Percentiles rank a stretch among this genome's conserved stretches.
These are phyloP conservation scores for Alternaria sp. DNA, from an alignment of 2,329 filamentous ascomycete species.

Conservation along the genomic window DNA sequence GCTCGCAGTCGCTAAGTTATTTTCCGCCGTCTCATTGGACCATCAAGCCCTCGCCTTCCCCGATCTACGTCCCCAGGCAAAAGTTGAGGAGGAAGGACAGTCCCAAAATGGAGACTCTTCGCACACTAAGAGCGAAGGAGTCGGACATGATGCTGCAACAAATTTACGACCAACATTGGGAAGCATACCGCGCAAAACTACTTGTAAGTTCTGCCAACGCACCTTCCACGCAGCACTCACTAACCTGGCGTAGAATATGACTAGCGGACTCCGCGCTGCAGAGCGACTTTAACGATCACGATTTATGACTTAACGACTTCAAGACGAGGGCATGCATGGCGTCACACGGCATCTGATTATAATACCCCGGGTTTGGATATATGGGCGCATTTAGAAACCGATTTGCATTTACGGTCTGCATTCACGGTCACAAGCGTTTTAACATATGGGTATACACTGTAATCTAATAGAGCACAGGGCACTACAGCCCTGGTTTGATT, in stretches of 20 bases:
- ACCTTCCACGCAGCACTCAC: not conserved
- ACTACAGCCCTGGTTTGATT: slow-evolving; percentile 4
- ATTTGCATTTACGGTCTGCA: slow-evolving; percentile 2
- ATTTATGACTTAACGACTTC: slow-evolving; percentile 11
- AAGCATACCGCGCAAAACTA: not conserved
- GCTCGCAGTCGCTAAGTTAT: slow-evolving; percentile 15
- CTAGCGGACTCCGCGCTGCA: not conserved
- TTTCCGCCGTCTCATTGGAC: slow-evolving; percentile 16
- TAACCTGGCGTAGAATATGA: slow-evolving; percentile 5
- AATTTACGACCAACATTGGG: slow-evolving; percentile 33
- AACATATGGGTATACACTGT: slow-evolving; percentile 18
- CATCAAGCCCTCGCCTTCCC: slow-evolving; percentile 12
- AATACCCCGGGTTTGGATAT: slow-evolving; percentile 17
- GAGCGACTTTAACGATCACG: slow-evolving; percentile 8
- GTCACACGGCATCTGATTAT: slow-evolving; percentile 13
- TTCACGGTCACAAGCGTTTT: slow-evolving; percentile 9
- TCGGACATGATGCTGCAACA: slow-evolving; percentile 43
- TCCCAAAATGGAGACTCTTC: slow-evolving; percentile 38
- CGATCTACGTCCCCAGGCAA: slow-evolving; percentile 15
- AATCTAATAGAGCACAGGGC: slow-evolving; percentile 12
- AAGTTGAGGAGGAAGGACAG: slow-evolving; percentile 26
- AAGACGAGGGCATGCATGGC: slow-evolving; percentile 5
- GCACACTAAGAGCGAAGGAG: slow-evolving; percentile 42
- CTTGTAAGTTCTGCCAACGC: not conserved
- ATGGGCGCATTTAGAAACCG: slow-evolving; percentile 2